Base-by-base conservation (phyloP, 2,329 filamentous ascomycete species). In the Fusarium udum region DNA sequence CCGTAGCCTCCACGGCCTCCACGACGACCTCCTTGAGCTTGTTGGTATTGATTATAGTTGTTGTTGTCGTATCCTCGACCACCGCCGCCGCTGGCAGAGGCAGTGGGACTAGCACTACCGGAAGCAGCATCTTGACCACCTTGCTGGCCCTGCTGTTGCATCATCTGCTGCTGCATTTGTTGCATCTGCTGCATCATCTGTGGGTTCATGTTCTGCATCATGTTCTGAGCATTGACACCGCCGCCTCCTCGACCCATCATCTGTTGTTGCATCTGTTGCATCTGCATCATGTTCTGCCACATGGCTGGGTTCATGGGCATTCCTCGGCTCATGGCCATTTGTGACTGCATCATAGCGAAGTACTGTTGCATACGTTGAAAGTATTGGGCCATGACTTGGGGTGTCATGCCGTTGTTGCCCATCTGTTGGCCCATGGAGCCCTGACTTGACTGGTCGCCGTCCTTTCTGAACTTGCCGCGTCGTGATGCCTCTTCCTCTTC, bases 321-420 rank as follows among this genome's bases (percentile, higher is more conserved):
- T 80, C 90, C 84, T 77, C 92, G 85, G 87, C 90, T 95, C 91
- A 95, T 95, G 55, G 92, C 92, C 89, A 97, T 94, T 80, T 96
- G 92, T 78, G 95, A 93, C 83, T 97, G 95, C 94, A 97, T 96
- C 89, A 97, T 92, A 64, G 92, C 88, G 82, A 98, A 97, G 83
- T 97, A 97, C 81, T 97, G 94, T 83, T 99, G 96, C 95, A 99
- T 98, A 53, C 95, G 91, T 82, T 97, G 94, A 91, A 96, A 97
- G 84, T 98, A 98, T 82, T 98, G 95, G 6, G 96, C 96, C 95
- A 98, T 98, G 86, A 97, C 92, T 79, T 97, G 95, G 2, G 95
- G 95, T 26, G 93, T 97, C 93, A 98, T 97, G 71, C 92, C 92
- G 58, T 87, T 81, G 79, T 84, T 82, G 53, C 80, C 84, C 82